Base-by-base conservation (phyloP, 2,329 filamentous ascomycete species). In the Microdochium paspali region DNA sequence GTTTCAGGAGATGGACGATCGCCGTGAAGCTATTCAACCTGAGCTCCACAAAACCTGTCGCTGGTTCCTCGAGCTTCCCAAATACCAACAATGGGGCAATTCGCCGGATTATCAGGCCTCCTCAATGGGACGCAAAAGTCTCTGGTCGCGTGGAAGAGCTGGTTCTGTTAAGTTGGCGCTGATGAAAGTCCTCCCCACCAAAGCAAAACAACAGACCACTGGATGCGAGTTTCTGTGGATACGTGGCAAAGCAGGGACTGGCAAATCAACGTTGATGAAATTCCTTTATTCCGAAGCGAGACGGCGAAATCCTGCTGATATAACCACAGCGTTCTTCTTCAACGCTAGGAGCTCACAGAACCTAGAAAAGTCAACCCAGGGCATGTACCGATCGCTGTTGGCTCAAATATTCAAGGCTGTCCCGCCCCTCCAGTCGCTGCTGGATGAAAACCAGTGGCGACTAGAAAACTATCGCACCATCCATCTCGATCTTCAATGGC, bases 311-410 rank as follows among this genome's bases (percentile, higher is more conserved):
- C n/a, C 18, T 9, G 31, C 31, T 6, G 31, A 12, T 18, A 50
- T 32, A 42, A 51, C 69, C 0, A 47, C 72, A 1, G 68, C 65
- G 0, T 76, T 73, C 57, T 77, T 75, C 56, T 76, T 76, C 61
- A 70, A 74, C 47, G 71, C 71, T 0, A 57, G 69, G 47, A 72
- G 71, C 0, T n/a, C n/a, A n/a, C 57, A 61, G 0, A 26, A 57
- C 4, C 54, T 73, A 9, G 72, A 80, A 43, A 74, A 62, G 46
- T 68, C 73, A 0, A 61, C 64, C 0, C 24, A 59, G 0, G 76
- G 77, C 0, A 66, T 80, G 57, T 78, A 76, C 51, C 65, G 74
- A 2, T 73, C 73, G 0, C 47, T 80, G 0, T 47, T 80, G 0
- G 50, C 61, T 1, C 73, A 80, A 31, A 54, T 80, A 0, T 56